A percentile compares a stretch with the other conserved stretches of the same genome.
Evolutionary conservation across 2,329 filamentous ascomycete species (phyloP).

Genomic region (Talaromyces sp.): DNA sequence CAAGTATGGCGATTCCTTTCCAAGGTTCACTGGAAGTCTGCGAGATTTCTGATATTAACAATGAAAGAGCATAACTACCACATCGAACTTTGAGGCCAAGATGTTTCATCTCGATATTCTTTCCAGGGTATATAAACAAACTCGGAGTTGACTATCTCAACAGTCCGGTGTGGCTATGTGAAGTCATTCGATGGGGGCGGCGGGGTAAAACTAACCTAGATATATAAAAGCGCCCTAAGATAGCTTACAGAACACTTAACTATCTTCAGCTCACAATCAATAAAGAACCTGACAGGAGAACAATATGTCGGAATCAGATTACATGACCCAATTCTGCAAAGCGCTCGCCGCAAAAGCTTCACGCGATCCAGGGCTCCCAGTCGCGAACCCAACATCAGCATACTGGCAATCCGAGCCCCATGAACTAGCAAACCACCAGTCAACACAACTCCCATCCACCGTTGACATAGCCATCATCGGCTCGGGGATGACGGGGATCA

Average conservation of each 20-base stretch:
- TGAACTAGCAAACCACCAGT: conserved; percentile 27
- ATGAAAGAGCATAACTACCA: too few species aligned
- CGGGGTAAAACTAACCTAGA: too few species aligned
- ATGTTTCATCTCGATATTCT: too few species aligned
- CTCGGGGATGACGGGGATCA: conserved; percentile 34
- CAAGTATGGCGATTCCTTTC: too few species aligned
- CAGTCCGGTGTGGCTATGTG: neutral
- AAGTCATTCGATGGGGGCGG: neutral
- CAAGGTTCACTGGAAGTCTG: too few species aligned
- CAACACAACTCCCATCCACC: conserved; percentile 22
- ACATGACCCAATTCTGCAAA: conserved; percentile 17
- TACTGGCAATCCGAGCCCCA: conserved; percentile 35
- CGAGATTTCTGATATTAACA: too few species aligned
- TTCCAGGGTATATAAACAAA: neutral
- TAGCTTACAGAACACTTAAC: neutral
- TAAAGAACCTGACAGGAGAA: neutral
- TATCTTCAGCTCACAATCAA: neutral
- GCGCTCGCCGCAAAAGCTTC: conserved; percentile 11
- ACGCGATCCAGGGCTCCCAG: conserved; percentile 33
- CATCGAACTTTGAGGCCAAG: too few species aligned
- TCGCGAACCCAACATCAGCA: conserved; percentile 31
- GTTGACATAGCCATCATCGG: conserved; percentile 32
- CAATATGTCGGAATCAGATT: conserved; percentile 4
- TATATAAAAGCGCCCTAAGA: neutral
- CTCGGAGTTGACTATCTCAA: neutral